Evolutionary conservation across 305 asterid species (phyloP).

Genomic region (Fraxinus nigra): DNA sequence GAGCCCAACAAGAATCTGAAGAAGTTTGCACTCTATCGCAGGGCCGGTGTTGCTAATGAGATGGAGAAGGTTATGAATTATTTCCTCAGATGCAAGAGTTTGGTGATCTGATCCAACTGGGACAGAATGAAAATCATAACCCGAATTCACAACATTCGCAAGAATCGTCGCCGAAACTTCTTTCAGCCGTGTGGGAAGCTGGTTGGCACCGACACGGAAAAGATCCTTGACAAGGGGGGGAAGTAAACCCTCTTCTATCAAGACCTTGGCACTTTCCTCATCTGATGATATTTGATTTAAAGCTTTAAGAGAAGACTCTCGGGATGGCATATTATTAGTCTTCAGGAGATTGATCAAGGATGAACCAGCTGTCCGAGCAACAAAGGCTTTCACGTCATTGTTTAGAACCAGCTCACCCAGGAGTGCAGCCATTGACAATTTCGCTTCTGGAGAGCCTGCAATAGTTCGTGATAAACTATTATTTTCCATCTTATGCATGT

Average conservation of each 20-base stretch:
- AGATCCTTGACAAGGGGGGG: slow-evolving; percentile 95
- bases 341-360: slow-evolving; percentile 79
- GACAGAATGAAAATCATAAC: slow-evolving; percentile 63
- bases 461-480: slow-evolving; percentile 1
- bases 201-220: slow-evolving; percentile 67
- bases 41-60: slow-evolving; percentile 96
- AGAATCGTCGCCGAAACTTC: slow-evolving; percentile 89
- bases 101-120: slow-evolving; percentile 76
- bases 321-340: slow-evolving; percentile 45
- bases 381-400: slow-evolving; percentile 73
- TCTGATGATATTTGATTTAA: slow-evolving; percentile 81
- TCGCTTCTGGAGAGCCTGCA: slow-evolving; percentile 79
- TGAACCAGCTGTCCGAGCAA: slow-evolving; percentile 67
- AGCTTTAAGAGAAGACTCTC: slow-evolving; percentile 91
- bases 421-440: slow-evolving; percentile 80
- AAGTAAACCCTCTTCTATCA: slow-evolving; percentile 85
- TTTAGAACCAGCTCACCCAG: slow-evolving; percentile 85
- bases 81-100: slow-evolving; percentile 79
- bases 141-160: slow-evolving; percentile 75
- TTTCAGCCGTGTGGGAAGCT: slow-evolving; percentile 67
- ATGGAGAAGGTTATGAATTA: slow-evolving; percentile 68
- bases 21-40: slow-evolving; percentile 82
- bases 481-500: neutral
- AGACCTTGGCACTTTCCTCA: slow-evolving; percentile 70
- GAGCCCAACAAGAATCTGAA: slow-evolving; percentile 93